A percentile compares a stretch with the other conserved stretches of the same genome.
These are phyloP conservation scores for Flaveria trinervia DNA, from an alignment of 129 eudicot genomes.

Conservation along the genomic window DNA sequence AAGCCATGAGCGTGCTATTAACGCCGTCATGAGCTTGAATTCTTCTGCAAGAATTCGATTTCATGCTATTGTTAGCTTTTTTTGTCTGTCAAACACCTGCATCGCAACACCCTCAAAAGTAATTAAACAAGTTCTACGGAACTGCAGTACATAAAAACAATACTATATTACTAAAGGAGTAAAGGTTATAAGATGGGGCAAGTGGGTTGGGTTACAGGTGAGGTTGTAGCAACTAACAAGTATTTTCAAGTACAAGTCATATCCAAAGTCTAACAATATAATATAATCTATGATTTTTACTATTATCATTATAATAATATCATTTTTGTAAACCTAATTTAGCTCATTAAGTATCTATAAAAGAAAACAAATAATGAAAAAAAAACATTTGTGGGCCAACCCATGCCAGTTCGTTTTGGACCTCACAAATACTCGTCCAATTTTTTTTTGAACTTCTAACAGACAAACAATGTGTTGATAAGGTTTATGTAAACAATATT, in stretches of 20 bases:
- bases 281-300: neutral
- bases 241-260: neutral
- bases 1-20: constrained; percentile 4
- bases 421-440: neutral
- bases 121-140: constrained; percentile 20
- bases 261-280: neutral
- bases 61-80: constrained; percentile 25
- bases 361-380: neutral
- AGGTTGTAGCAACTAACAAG: neutral
- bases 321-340: neutral
- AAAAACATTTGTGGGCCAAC: neutral
- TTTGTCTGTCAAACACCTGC: constrained; percentile 63
- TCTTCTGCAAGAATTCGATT: neutral
- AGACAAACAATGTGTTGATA: neutral
- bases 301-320: neutral
- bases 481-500: neutral
- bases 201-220: neutral
- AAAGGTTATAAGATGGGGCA: neutral
- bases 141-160: constrained; percentile 9
- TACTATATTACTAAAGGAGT: constrained; percentile 5
- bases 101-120: constrained; percentile 25
- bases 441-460: neutral
- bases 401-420: neutral
- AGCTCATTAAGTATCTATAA: neutral
- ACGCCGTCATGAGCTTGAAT: neutral